These are phyloP conservation scores for Yamadazyma dendronema DNA, from an alignment of 1,139 yeast species.

Conservation along the genomic window DNA sequence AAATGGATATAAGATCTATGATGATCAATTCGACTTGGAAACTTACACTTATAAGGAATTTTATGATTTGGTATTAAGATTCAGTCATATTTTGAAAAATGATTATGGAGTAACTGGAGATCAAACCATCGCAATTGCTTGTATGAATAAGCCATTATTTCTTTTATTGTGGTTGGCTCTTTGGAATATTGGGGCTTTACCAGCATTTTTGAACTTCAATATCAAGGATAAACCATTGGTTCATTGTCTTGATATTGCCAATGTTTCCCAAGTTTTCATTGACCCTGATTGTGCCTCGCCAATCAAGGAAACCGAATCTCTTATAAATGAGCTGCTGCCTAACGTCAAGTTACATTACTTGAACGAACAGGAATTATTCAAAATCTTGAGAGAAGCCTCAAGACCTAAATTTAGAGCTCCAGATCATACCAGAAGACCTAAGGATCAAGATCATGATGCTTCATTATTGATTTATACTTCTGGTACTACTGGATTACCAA, in stretches of 20 bases:
- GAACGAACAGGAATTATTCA: conserved; percentile 50
- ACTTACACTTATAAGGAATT: conserved; percentile 66
- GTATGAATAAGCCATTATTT: conserved; percentile 81
- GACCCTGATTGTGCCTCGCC: conserved; percentile 68
- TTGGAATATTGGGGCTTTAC: conserved; percentile 90
- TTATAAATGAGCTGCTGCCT: conserved; percentile 43
- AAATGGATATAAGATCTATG: conserved; percentile 40
- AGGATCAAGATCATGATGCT: conserved; percentile 57
- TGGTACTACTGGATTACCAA: conserved; percentile 95
- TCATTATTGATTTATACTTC: conserved; percentile 83
- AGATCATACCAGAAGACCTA: conserved; percentile 55
- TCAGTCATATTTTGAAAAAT: conserved; percentile 62
- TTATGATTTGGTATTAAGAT: conserved; percentile 60
- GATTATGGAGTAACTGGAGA: conserved; percentile 65
- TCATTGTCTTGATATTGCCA: conserved; percentile 75
- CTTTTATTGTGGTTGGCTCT: conserved; percentile 78
- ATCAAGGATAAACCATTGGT: conserved; percentile 69
- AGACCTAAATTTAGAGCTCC: conserved; percentile 55
- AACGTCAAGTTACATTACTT: conserved; percentile 49
- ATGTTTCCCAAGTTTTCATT: conserved; percentile 63
- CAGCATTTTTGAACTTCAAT: conserved; percentile 85
- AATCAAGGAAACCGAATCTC: conserved; percentile 52
- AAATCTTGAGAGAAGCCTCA: conserved; percentile 42
- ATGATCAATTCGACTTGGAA: conserved; percentile 59
- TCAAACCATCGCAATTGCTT: conserved; percentile 74